Conservation (phyloP, 768 basidiomycete species). For the Suillus subluteus region DNA sequence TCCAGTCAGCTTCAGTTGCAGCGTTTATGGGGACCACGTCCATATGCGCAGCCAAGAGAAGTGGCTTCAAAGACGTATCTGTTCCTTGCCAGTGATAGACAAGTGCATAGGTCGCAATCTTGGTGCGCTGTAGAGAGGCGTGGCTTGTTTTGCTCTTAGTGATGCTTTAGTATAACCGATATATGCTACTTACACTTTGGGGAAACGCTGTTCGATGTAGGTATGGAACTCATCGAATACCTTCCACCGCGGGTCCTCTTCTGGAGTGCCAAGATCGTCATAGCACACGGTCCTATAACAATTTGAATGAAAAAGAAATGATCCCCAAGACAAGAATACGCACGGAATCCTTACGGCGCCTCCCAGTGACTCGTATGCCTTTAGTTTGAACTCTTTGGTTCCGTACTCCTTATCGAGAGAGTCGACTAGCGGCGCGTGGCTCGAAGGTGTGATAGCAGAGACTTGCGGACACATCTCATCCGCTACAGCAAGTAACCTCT, state of each 20-base stretch:
- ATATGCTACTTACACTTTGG: constrained; percentile 49
- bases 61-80: constrained; percentile 52
- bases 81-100: constrained; percentile 63
- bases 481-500: neutral
- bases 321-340: neutral
- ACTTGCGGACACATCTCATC: constrained; percentile 32
- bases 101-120: constrained; percentile 65
- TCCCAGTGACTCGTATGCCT: constrained; percentile 36
- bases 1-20: constrained; percentile 49
- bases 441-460: constrained; percentile 17
- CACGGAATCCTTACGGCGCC: constrained; percentile 41
- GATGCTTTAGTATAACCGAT: neutral
- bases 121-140: constrained; percentile 49
- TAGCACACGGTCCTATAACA: constrained; percentile 52
- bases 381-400: constrained; percentile 30
- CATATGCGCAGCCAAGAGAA: constrained; percentile 52
- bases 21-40: constrained; percentile 58
- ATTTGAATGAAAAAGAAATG: constrained; percentile 1
- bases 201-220: constrained; percentile 51
- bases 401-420: constrained; percentile 30
- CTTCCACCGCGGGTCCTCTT: constrained; percentile 49
- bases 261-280: constrained; percentile 52
- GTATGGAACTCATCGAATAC: constrained; percentile 29
- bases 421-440: constrained; percentile 22
- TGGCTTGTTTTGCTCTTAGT: constrained; percentile 39